Base-by-base conservation (phyloP, 2,329 filamentous ascomycete genomes). In the Fusarium temperatum region DNA sequence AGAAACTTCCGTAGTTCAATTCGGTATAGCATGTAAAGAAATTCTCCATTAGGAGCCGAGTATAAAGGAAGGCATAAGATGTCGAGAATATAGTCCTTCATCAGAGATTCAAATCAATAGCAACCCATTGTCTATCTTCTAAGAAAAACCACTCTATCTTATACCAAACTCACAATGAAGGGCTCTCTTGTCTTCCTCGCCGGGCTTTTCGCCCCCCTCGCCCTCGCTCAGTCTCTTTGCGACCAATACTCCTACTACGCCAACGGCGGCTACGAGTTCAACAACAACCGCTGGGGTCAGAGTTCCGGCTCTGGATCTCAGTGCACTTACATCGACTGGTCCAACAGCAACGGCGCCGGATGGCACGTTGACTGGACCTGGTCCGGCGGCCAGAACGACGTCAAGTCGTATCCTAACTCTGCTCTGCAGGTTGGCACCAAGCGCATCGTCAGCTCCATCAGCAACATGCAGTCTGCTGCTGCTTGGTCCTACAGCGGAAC, bases 221-320 rank as follows among this genome's bases (percentile, higher is more conserved):
- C 65, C 7, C 17, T 68, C 2, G 63, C 65, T 3, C 65, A 68
- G 63, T 68, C 65, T 8, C 65, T 68, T 2, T 68, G 63, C 22
- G 63, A 68, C 53, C 65, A 61, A 18, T 68, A 68, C 63, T 32
- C 63, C 6, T 68, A 68, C 63, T 68, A 68, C 17, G 28, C 65
- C 22, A 68, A 68, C 14, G 65, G 32, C 1, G 65, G 65, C 8
- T 68, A 68, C 5, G 65, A 68, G 45, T 68, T 68, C 45, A 68
- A 68, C 63, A 68, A 68, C 45, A 68, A 68, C 63, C 65, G 65
- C 14, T 68, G 63, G 63, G 65, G 65, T 8, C 65, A 68, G 36
- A 9, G 35, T 41, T 68, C 65, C 1, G 65, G 65, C 15, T 53
- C 63, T 30, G 63, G 65, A 5, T 53, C 45, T 42, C 63, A 67